Evolutionary conservation across 257 asterid species (phyloP).

Genomic region (Nicotiana tomentosiformis): DNA sequence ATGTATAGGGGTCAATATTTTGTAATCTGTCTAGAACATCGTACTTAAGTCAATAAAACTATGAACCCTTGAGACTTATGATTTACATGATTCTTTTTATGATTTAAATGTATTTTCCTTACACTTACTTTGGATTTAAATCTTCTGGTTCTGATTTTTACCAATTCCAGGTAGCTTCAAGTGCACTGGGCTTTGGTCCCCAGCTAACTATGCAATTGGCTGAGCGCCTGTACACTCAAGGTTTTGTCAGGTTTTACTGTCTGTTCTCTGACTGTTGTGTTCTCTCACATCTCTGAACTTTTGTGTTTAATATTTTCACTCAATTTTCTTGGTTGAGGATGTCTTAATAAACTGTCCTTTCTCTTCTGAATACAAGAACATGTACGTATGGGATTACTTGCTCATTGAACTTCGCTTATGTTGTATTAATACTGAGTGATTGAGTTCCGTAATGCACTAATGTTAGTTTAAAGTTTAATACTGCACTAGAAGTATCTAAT

Average conservation of each 20-base stretch:
- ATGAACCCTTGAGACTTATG: not conserved
- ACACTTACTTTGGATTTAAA: not conserved
- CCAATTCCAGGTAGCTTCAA: constrained; percentile 78
- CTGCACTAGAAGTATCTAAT: not conserved
- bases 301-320: not conserved
- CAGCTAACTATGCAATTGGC: constrained; percentile 93
- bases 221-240: constrained; percentile 91
- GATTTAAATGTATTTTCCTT: not conserved
- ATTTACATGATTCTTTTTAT: not conserved
- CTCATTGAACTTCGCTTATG: not conserved
- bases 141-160: not conserved
- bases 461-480: not conserved
- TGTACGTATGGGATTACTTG: not conserved
- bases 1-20: not conserved
- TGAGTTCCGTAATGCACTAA: not conserved
- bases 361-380: not conserved
- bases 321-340: not conserved
- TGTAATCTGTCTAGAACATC: not conserved
- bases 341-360: too few relatives aligned
- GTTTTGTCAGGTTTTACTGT: constrained; percentile 68
- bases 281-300: not conserved
- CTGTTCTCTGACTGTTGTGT: not conserved
- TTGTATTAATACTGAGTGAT: not conserved
- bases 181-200: constrained; percentile 87
- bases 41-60: not conserved